Conservation (phyloP, 371 early-diverging fungal genomes). For the Mucor sp. region DNA sequence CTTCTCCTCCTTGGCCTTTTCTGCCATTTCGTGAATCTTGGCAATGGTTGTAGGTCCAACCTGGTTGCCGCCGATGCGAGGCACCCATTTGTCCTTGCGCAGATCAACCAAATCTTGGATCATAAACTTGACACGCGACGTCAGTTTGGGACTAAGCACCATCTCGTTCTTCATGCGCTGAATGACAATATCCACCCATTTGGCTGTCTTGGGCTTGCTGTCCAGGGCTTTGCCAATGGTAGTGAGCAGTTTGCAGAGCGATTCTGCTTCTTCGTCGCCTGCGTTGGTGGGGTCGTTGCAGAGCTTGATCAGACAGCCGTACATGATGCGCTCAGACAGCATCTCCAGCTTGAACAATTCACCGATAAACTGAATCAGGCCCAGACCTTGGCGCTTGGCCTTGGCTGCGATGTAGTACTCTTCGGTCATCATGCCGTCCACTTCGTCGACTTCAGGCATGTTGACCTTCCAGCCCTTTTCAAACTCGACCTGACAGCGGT, state of each 20-base stretch:
- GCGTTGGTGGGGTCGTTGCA: conserved; percentile 72
- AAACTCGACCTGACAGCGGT: conserved; percentile 91
- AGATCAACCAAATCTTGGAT: conserved; percentile 90
- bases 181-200: conserved; percentile 80
- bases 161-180: conserved; percentile 64
- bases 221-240: conserved; percentile 83
- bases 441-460: conserved; percentile 54
- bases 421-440: conserved; percentile 64
- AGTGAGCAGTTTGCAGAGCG: conserved; percentile 84
- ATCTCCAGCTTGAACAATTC: conserved; percentile 90
- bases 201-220: conserved; percentile 19
- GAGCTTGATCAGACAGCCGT: conserved; percentile 78
- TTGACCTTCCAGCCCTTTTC: conserved; percentile 81
- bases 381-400: conserved; percentile 93
- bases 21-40: conserved; percentile 83
- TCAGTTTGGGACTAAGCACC: conserved; percentile 65
- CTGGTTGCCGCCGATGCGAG: conserved; percentile 51
- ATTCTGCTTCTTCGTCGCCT: conserved; percentile 94
- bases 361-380: conserved; percentile 92
- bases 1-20: conserved; percentile 62
- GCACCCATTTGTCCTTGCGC: conserved; percentile 80
- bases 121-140: conserved; percentile 92
- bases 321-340: conserved; percentile 92
- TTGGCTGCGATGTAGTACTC: conserved; percentile 86
- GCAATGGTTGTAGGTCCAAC: conserved; percentile 88